Evolutionary conservation across 805 yeast genomes (phyloP), one percentile per base, ranked within the genome.

Genomic region (Brettanomyces sp.): DNA sequence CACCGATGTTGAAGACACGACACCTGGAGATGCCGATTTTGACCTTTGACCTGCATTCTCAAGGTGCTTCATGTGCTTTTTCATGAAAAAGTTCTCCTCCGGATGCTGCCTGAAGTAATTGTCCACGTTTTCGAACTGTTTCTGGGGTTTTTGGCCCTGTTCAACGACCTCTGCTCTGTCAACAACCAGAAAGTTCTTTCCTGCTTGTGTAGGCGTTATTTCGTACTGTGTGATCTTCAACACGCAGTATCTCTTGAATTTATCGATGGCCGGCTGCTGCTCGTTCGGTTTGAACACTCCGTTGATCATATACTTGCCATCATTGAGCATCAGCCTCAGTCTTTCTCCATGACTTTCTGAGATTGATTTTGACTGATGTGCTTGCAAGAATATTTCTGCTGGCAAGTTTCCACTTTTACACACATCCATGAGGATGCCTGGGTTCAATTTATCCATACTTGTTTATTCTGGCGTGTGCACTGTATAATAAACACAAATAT

Each of bases 61-160:
- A 9, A n/a, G 12, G 11, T 24, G 48, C n/a, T 44, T 52, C 47
- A 32, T 41, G 41, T 46, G 47, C 7, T 47, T 55, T 44, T 45
- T 54, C 52, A 34, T 48, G 43, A 44, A 44, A 12, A 42, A 50
- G 49, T 73, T 77, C 55, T 77, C 80, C 35, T 73, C 74, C 3
- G 85, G 84, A 60, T 82, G 79, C 13, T 66, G 68, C 36, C 65
- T 70, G 52, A 79, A 76, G 57, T 81, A 82, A 21, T 72, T 73
- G 57, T 82, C 88, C 36, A 82, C 40, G 40, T 49, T 53, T 24
- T 47, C 50, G 30, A 50, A 55, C 36, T 43, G 36, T 25, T 47
- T 45, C 18, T 33, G 14, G 12, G 54, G 51, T 41, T 58, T 71
- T 60, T 52, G 66, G 62, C 56, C 73, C 50, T 47, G 68, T 48